Evolutionary conservation across 2,329 filamentous ascomycete species (phyloP).

Genomic region (Lecanicillium sp.): DNA sequence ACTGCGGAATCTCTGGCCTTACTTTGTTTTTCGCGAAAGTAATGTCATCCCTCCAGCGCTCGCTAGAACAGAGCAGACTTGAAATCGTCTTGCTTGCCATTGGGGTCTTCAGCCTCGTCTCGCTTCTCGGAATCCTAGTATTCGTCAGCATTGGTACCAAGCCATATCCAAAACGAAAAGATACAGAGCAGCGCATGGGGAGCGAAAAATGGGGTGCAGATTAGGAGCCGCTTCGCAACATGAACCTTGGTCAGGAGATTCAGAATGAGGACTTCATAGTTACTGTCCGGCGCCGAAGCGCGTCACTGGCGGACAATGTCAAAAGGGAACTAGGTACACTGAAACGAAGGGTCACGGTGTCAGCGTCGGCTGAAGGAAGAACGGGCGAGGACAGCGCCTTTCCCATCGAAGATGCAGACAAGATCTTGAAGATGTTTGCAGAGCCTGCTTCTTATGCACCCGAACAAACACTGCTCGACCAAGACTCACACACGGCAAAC

Average conservation of each 20-base stretch:
- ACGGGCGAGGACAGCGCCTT: too few relatives aligned
- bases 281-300: constrained; percentile 18
- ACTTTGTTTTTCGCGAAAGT: background rate
- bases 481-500: too few relatives aligned
- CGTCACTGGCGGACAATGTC: constrained; percentile 17
- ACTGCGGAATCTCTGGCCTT: background rate
- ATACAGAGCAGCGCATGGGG: constrained; percentile 8
- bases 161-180: constrained; percentile 6
- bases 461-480: too few relatives aligned
- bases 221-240: constrained; percentile 5
- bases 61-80: constrained; percentile 19
- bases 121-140: constrained; percentile 22
- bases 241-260: background rate
- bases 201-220: constrained; percentile 14
- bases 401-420: too few relatives aligned
- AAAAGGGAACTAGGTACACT: constrained; percentile 15
- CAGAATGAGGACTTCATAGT: constrained; percentile 16
- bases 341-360: constrained; percentile 12
- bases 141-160: constrained; percentile 18
- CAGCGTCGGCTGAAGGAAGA: constrained; percentile 5
- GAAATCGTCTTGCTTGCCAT: constrained; percentile 26
- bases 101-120: constrained; percentile 23
- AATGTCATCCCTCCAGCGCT: constrained; percentile 12
- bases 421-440: too few relatives aligned
- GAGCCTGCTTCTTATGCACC: too few relatives aligned